Evolutionary conservation across 2,329 filamentous ascomycete species (phyloP), one percentile per base, ranked within the genome.

Genomic region (Penicillium palitans): DNA sequence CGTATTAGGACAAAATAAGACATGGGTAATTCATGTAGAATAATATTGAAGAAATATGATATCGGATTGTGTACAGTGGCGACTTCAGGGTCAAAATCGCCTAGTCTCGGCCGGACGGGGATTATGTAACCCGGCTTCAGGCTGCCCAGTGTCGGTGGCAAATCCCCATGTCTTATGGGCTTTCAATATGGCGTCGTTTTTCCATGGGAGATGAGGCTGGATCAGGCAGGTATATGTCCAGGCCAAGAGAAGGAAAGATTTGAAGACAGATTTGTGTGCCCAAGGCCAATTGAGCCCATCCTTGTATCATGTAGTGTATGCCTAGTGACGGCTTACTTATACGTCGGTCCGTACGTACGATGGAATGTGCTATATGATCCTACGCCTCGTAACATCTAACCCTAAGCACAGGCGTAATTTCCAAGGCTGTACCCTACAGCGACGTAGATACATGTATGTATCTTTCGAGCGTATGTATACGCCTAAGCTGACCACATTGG

Each of bases 21-120:
- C 8, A 44, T 24, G 13, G 9, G 5, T 21, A 12, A 13, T 25
- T 31, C 3, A 31, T 29, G 10, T 15, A 17, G 24, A 21, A 39
- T 21, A 33, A 52, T 7, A 12, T 37, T 37, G 15, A 31, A 27
- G 19, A 21, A 39, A 2, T 21, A 10, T 46, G 31, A 39, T 29
- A 46, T 46, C 24, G 24, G n/a, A 29, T 37, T 31, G 24, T 50
- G 27, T 15, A 13, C 19, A 44, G 59, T 62, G 59, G 59, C 55
- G 19, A 52, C 21, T 12, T 12, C 52, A 8, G 41, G 12, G 44
- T 52, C 15, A 3, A 60, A 56, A 7, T 12, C 45, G 63, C 4
- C 31, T 54, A 59, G 48, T n/a, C 45, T 33, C 62, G 58, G 58
- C 61, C 63, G 63, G 48, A 21, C 17, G 47, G 47, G 45, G 47